Evolutionary conservation across 345 rosid species (phyloP), one percentile per base, ranked within the genome.

Genomic region (Eucalyptus viminalis): DNA sequence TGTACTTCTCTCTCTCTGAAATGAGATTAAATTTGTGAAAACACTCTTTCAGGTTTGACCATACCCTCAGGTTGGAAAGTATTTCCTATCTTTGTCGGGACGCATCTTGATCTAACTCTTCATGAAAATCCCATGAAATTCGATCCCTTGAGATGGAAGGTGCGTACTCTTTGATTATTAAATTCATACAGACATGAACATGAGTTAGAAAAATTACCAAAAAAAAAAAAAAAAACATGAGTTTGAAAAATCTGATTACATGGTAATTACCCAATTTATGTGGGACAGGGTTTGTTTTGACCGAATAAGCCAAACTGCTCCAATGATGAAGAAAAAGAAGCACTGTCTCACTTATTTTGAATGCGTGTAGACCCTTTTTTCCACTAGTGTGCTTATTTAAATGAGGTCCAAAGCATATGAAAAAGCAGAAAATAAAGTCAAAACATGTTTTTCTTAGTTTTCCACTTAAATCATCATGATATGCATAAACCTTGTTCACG

Each of bases 101-200:
- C 91, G 34, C 95, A 97, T 92, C 88, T 95, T 50, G 98, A 97
- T 89, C 91, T 95, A 17, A 89, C 91, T 87, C 94, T 96, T 27
- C 97, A 96, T 87, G 93, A 94, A 58, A 93, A 96, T 89, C 97
- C 98, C 85, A 69, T 56, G 86, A 94, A 94, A 37, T 97, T 97
- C 53, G 92, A 96, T 86, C 99, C 99, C 44, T 95, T 93, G 95
- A 95, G 98, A 95, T 97, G 99, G 99, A 92, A 89, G 27, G 98
- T 95, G 27, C 8, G 27, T 76, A 37, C 47, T 37, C 83, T 21
- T 21, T 37, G 25, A 22, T 5, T 11, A 76, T 37, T 11, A 37
- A 37, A 22, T 21, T 76, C 47, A 40, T 40, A 11, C 9, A 37
- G 19, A 76, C 47, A 37, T 11, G 27, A 76, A 19, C 62, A 37